Evolutionary conservation across 208 protist species (phyloP).

Genomic region (Acanthamoeba castellanii): DNA sequence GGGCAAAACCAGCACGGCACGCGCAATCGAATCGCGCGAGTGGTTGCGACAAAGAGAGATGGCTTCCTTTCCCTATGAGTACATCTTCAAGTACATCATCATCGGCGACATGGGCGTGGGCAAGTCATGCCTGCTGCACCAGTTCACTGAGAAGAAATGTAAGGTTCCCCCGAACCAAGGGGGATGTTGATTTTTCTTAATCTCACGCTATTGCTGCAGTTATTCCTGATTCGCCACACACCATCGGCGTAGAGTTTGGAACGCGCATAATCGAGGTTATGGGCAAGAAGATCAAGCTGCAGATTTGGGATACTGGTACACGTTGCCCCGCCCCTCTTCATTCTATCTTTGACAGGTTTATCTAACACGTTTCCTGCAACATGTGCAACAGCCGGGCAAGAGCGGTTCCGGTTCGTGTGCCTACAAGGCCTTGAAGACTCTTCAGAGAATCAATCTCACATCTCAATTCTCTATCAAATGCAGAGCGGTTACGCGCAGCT

Average conservation of each 20-base stretch:
- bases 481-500: conserved; percentile 95
- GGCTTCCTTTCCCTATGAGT: conserved; percentile 86
- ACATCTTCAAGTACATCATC: conserved; percentile 99
- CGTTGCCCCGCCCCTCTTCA: not conserved
- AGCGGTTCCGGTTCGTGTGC: conserved; percentile 84
- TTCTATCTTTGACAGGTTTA: not conserved
- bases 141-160: conserved; percentile 98
- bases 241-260: conserved; percentile 99
- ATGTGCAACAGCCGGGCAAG: conserved; percentile 84
- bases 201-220: conserved; percentile 80
- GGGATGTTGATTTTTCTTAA: not conserved
- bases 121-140: conserved; percentile 97
- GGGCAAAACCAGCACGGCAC: not conserved
- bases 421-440: not conserved
- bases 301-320: conserved; percentile 98
- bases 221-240: conserved; percentile 95
- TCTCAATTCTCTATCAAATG: conserved; percentile 59
- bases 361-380: too few species aligned
- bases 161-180: conserved; percentile 32
- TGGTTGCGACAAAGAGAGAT: not conserved
- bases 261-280: conserved; percentile 96
- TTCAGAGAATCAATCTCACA: not conserved
- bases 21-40: not conserved
- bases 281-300: conserved; percentile 97
- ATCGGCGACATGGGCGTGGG: conserved; percentile 98